A percentile compares a stretch with the other conserved stretches of the same genome.
phyloP scores from a whole-genome alignment of 1,284 basidiomycete species.

The Trichosporon ovoides region DNA sequence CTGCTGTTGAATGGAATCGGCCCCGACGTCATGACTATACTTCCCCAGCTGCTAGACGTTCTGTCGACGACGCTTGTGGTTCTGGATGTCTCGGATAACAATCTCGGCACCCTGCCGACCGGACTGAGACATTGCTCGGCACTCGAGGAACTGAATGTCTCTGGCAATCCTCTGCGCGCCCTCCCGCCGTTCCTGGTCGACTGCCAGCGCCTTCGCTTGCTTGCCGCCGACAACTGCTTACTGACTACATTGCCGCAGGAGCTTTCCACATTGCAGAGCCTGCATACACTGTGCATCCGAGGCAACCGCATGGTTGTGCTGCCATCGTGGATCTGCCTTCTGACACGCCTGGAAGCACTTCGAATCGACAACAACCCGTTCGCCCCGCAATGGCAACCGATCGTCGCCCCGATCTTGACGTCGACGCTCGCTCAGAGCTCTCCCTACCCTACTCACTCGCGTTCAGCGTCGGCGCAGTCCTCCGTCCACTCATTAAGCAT shows the following conservation, averaged over 20 bases:
- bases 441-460: conserved; percentile 5
- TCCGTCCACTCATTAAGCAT: conserved; percentile 3
- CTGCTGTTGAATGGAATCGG: conserved; percentile 70
- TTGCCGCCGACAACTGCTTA: conserved; percentile 83
- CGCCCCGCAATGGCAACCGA: conserved; percentile 79
- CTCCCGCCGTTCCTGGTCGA: conserved; percentile 76
- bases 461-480: conserved; percentile 12
- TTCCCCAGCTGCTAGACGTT: conserved; percentile 62
- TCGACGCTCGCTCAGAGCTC: conserved; percentile 12
- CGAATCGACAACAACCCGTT: conserved; percentile 92
- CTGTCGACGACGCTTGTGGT: conserved; percentile 73
- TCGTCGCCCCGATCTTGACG: conserved; percentile 64
- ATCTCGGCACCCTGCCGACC: conserved; percentile 72
- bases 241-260: conserved; percentile 67
- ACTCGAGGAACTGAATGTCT: conserved; percentile 91
- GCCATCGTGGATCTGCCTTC: conserved; percentile 85
- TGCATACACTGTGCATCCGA: conserved; percentile 82
- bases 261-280: conserved; percentile 61
- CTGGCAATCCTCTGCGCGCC: conserved; percentile 79
- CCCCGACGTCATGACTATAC: conserved; percentile 64
- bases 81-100: conserved; percentile 83
- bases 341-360: conserved; percentile 75
- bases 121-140: conserved; percentile 67
- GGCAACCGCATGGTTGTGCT: conserved; percentile 80
- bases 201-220: conserved; percentile 69